A percentile compares a stretch with the other conserved stretches of the same genome.
These are phyloP conservation scores for Phytopythium sindhum DNA, from an alignment of 352 stramenopile species.

Conservation along the genomic window DNA sequence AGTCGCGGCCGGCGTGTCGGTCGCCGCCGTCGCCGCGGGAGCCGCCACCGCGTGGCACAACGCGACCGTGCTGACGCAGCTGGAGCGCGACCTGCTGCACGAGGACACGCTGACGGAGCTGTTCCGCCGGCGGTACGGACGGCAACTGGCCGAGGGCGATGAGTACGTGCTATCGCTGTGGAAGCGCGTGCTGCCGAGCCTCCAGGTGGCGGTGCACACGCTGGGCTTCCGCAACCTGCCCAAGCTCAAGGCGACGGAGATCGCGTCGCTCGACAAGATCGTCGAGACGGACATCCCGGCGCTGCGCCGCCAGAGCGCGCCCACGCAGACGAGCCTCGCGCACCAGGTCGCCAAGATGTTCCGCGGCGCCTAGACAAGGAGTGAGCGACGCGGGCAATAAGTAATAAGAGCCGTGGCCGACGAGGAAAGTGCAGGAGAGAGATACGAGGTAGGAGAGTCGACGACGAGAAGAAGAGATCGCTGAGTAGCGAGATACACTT, in stretches of 20 bases:
- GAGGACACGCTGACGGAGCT: slow-evolving; percentile 88
- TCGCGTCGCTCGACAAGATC: slow-evolving; percentile 88
- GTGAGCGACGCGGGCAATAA: neutral
- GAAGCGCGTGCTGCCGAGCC: slow-evolving; percentile 84
- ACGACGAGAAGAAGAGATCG: neutral
- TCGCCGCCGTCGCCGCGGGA: slow-evolving; percentile 73
- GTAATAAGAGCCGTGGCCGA: neutral
- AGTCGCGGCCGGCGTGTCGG: slow-evolving; percentile 76
- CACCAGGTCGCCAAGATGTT: slow-evolving; percentile 88
- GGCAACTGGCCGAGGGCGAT: slow-evolving; percentile 95
- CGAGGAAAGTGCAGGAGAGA: neutral
- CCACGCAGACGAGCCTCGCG: slow-evolving; percentile 74
- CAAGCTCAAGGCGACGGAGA: slow-evolving; percentile 79
- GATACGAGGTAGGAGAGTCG: neutral
- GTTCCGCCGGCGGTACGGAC: slow-evolving; percentile 93
- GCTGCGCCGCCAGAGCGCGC: slow-evolving; percentile 83
- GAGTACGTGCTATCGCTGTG: slow-evolving; percentile 96
- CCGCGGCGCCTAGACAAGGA: slow-evolving; percentile 15
- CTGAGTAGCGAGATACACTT: neutral
- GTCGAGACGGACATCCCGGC: slow-evolving; percentile 86
- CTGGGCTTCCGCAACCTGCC: slow-evolving; percentile 80
- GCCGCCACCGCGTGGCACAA: slow-evolving; percentile 90
- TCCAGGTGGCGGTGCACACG: slow-evolving; percentile 86
- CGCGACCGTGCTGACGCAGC: slow-evolving; percentile 75
- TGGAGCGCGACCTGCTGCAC: slow-evolving; percentile 84